These are phyloP conservation scores for Heterobasidion annosum DNA, from an alignment of 1,284 basidiomycete genomes.

Conservation along the genomic window DNA sequence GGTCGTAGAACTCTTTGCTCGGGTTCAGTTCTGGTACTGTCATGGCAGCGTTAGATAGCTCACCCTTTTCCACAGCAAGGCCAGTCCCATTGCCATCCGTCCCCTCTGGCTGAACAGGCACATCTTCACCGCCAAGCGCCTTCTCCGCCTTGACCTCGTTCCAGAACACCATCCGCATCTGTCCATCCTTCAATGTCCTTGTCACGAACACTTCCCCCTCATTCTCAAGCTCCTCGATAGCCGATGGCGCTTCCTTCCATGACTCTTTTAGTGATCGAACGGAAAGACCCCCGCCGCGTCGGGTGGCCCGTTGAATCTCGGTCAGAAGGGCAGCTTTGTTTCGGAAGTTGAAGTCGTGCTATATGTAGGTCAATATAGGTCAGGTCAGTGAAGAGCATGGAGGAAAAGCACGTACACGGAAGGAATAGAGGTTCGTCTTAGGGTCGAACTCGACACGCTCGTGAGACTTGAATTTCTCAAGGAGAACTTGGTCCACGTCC, in stretches of 20 bases:
- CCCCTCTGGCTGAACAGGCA: slow-evolving; percentile 2
- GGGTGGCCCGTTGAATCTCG: slow-evolving; percentile 74
- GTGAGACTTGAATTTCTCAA: slow-evolving; percentile 74
- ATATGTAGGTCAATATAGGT: slow-evolving; percentile 1
- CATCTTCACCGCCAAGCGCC: slow-evolving; percentile 45
- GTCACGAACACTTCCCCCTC: slow-evolving; percentile 85
- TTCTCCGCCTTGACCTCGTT: slow-evolving; percentile 78
- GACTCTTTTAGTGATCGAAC: slow-evolving; percentile 81
- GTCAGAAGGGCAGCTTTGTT: slow-evolving; percentile 76
- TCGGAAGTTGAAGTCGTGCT: slow-evolving; percentile 85
- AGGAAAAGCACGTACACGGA: slow-evolving; percentile 43
- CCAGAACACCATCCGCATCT: slow-evolving; percentile 85
- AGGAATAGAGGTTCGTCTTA: slow-evolving; percentile 79
- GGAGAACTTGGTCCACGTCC: slow-evolving; percentile 59
- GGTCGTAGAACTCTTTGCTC: slow-evolving; percentile 67
- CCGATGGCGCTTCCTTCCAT: slow-evolving; percentile 78
- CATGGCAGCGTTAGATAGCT: background rate
- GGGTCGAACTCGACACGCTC: slow-evolving; percentile 73
- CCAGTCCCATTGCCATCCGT: slow-evolving; percentile 9
- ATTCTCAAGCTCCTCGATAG: slow-evolving; percentile 79
- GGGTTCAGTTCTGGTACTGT: background rate
- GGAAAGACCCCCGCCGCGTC: slow-evolving; percentile 76
- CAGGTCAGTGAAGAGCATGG: background rate
- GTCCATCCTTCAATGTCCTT: slow-evolving; percentile 75
- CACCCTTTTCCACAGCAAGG: slow-evolving; percentile 68